Base-by-base conservation (phyloP, 73 alveolate genomes). In the Urostyla sp. region DNA sequence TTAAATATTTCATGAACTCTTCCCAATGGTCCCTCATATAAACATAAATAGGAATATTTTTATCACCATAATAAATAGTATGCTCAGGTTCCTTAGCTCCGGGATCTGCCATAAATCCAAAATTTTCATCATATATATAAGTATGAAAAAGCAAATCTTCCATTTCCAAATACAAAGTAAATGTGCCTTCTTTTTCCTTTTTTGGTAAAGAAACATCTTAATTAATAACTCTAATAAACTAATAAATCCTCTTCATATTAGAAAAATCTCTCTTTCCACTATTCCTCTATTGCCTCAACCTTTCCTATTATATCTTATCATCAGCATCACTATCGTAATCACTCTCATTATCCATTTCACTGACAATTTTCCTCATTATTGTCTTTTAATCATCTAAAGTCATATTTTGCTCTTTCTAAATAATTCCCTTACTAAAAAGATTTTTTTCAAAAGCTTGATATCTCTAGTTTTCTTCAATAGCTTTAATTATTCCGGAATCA, bases 41-140 rank as follows among this genome's bases (percentile, higher is more conserved):
- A 1, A 45, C 82, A 23, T 59, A 55, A 11, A 59, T 59, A 4
- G 76, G 76, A 6, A 59, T 59, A 31, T 59, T 15, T 32, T 55
- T 59, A 15, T 72, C 82, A n/a, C 44, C 80, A 15, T 56, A 36
- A 53, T 54, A 46, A 8, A 83, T 24, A 13, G 61, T 60, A n/a
- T 74, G 75, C 26, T 45, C 78, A 15, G 85, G 83, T 13, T 56
- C 84, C 23, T 37, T 55, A 4, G 85, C 35, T 0, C 82, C 78
- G 1, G 73, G 67, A 56, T 73, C 72, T n/a, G 79, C 77, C 46
- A 83, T 67, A 34, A 75, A 83, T 18, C 92, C 92, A 44, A 73
- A 35, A 34, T 74, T 83, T 27, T 58, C 67, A 51, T 83, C 92
- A 52, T 82, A 82, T 26, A 83, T 83, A 50, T 56, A 83, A 13